phyloP scores from a whole-genome alignment of 176 grass and related monocot species.

The Metroxylon sagu region DNA sequence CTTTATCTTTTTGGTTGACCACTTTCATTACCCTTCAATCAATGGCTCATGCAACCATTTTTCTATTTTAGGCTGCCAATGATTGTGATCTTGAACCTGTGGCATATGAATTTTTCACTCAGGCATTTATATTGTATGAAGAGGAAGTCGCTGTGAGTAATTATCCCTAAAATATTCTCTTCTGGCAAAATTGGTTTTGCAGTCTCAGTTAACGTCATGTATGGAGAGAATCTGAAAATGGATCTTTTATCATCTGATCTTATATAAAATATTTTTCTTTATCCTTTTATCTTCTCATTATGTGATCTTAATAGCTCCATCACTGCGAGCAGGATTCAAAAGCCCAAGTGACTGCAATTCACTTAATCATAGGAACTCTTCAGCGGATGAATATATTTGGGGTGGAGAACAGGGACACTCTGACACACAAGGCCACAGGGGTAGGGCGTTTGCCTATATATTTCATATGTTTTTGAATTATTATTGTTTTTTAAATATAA shows the following conservation, averaged over 20 bases:
- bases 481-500: too few relatives aligned
- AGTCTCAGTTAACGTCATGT: too few relatives aligned
- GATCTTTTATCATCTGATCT: too few relatives aligned
- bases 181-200: too few relatives aligned
- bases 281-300: background rate
- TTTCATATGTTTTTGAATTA: too few relatives aligned
- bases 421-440: conserved; percentile 98
- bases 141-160: conserved; percentile 80
- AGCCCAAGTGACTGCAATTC: conserved; percentile 98
- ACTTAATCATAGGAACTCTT: conserved; percentile 93
- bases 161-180: background rate
- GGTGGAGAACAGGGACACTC: conserved; percentile 94
- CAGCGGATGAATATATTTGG: conserved; percentile 94
- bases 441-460: conserved; percentile 22
- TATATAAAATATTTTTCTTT: background rate
- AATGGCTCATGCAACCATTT: conserved; percentile 16
- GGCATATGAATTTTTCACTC: conserved; percentile 98
- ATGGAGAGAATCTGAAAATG: too few relatives aligned
- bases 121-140: conserved; percentile 98
- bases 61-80: conserved; percentile 72
- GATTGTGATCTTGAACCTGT: conserved; percentile 96
- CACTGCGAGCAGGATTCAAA: conserved; percentile 74
- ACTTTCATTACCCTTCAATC: background rate
- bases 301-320: conserved; percentile 8
- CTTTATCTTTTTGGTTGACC: too few relatives aligned